Evolutionary conservation across 306 rosid species (phyloP).

Genomic region (Abrus precatorius): DNA sequence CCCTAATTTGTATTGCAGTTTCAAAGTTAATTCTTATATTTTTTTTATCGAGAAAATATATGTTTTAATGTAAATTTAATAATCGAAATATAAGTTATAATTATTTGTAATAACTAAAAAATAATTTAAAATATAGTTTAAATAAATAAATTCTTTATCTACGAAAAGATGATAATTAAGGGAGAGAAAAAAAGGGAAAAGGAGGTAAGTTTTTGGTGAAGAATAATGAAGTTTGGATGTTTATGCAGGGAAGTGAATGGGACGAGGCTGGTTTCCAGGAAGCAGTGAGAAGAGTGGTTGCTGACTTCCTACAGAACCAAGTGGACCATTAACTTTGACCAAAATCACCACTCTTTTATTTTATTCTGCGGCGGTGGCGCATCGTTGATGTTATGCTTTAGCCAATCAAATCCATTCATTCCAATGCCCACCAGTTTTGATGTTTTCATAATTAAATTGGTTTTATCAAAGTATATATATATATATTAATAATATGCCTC

Average conservation of each 20-base stretch:
- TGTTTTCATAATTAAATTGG: slow-evolving; percentile 33
- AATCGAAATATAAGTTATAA: too few species aligned
- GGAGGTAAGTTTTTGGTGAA: background rate
- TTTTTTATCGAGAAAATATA: too few species aligned
- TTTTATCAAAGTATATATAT: background rate
- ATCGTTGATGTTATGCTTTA: background rate
- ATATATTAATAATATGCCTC: background rate
- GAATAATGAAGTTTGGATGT: slow-evolving; percentile 15
- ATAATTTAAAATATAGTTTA: too few species aligned
- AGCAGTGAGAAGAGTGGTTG: slow-evolving; percentile 84
- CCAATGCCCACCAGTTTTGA: background rate
- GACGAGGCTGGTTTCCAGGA: slow-evolving; percentile 89
- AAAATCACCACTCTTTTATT: slow-evolving; percentile 27
- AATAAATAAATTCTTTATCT: background rate
- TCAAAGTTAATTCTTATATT: too few species aligned
- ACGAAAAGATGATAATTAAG: slow-evolving; percentile 1
- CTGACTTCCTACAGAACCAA: slow-evolving; percentile 55
- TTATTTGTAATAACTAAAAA: too few species aligned
- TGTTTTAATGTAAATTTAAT: too few species aligned
- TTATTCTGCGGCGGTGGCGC: background rate
- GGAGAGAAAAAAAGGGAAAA: background rate
- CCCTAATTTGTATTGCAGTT: too few species aligned
- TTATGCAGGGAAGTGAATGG: slow-evolving; percentile 76
- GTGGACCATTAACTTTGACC: slow-evolving; percentile 20
- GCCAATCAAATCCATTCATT: background rate